Evolutionary conservation across 2,329 filamentous ascomycete genomes (phyloP).

Genomic region (Claviceps digitariae): DNA sequence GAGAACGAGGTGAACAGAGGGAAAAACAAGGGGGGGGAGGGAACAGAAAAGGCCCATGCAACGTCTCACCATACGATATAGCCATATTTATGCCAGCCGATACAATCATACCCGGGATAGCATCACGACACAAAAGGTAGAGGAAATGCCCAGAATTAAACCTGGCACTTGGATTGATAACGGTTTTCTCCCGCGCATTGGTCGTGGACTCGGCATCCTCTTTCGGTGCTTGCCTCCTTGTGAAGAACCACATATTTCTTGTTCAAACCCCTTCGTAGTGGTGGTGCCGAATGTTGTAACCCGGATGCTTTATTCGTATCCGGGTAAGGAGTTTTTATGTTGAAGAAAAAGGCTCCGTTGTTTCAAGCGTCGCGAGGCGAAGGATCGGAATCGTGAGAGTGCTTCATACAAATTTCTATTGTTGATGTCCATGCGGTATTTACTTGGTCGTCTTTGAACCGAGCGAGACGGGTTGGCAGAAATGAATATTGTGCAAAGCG

Average conservation of each 20-base stretch:
- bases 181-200: neutral
- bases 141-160: neutral
- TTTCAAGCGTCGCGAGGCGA: neutral
- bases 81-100: neutral
- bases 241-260: neutral
- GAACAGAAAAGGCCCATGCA: neutral
- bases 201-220: neutral
- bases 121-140: neutral
- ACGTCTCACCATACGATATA: neutral
- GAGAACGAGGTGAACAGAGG: neutral
- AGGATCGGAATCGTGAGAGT: neutral
- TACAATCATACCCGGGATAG: neutral
- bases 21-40: neutral
- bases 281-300: neutral
- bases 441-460: neutral
- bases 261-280: neutral
- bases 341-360: neutral
- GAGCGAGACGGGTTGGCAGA: neutral
- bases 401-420: neutral
- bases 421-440: neutral
- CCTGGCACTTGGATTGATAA: neutral
- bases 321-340: neutral
- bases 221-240: neutral
- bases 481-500: neutral
- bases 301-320: neutral